phyloP scores from a whole-genome alignment of 345 rosid species.

The Populus tremula region DNA sequence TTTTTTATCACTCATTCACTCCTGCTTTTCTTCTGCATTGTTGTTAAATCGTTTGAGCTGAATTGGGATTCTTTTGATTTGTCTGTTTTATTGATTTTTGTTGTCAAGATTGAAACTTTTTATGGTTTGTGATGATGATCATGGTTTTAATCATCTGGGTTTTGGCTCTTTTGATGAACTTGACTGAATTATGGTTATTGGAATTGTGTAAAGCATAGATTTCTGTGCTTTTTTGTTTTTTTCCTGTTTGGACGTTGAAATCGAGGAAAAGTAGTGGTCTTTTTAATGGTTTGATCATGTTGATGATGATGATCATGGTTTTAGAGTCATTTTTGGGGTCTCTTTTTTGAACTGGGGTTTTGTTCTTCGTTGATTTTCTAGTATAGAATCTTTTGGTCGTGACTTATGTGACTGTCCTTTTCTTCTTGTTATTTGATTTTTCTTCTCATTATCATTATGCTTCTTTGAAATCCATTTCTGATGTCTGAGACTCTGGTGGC shows the following conservation, averaged over 20 bases:
- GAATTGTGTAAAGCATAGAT: constrained; percentile 14
- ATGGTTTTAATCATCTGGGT: constrained; percentile 16
- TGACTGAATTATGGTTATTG: constrained; percentile 11
- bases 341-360: constrained; percentile 13
- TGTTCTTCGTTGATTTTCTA: neutral
- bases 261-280: constrained; percentile 12
- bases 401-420: neutral
- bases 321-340: constrained; percentile 4
- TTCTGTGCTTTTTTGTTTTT: neutral
- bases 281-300: constrained; percentile 15
- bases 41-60: constrained; percentile 15
- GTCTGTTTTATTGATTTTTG: constrained; percentile 17
- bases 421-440: neutral
- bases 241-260: constrained; percentile 14
- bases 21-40: constrained; percentile 5
- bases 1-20: constrained; percentile 13
- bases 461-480: neutral
- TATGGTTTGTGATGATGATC: constrained; percentile 18
- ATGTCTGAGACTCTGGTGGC: neutral
- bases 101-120: constrained; percentile 21
- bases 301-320: constrained; percentile 15
- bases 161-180: constrained; percentile 8
- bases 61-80: constrained; percentile 22
- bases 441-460: neutral
- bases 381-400: constrained; percentile 9